Base-by-base conservation (phyloP, 169 alveolate genomes). In the Amoebophrya sp. region DNA sequence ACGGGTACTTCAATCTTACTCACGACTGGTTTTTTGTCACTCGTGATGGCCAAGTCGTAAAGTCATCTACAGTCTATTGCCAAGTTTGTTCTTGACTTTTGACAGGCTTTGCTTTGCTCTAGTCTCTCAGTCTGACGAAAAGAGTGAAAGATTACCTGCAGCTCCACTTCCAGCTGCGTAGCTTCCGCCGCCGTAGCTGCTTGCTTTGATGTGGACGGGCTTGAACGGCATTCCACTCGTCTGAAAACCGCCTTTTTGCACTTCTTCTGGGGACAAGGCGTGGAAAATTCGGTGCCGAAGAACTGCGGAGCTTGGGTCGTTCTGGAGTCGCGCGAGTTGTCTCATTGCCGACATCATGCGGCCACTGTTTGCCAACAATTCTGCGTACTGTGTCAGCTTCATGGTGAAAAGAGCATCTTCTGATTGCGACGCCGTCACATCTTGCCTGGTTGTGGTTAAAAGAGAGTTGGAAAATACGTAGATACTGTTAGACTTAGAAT, bases 301-400 rank as follows among this genome's bases (percentile, higher is more conserved):
- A 1, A 65, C 3, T 26, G 83, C 83, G 39, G 83, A 65, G 83
- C 36, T 12, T 10, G 83, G 83, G 83, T 65, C 83, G 83, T 65
- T 65, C 83, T 65, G 18, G 33, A 65, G 83, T 10, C 83, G 83
- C 36, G 2, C 10, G 33, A 65, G 83, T 18, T 65, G 83, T 6
- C 83, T 29, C 83, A 65, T 65, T 29, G 83, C 83, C 38, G 33
- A 6, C 2, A 36, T 65, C 83, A 65, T 65, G 18, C 83, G 18
- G 33, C 83, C 83, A 36, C 33, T 6, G 26, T 65, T 65, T 36
- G 83, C 83, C 12, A 65, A 26, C 26, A 65, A 36, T 65, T 65
- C 83, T 36, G 83, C 83, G 83, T 65, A 65, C 83, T 65, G 83
- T 0, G 83, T 65, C 2, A 65, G 83, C 83, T 65, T 65, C 83